phyloP scores from a whole-genome alignment of 106 monocot species.

The Hemerocallis citrina region DNA sequence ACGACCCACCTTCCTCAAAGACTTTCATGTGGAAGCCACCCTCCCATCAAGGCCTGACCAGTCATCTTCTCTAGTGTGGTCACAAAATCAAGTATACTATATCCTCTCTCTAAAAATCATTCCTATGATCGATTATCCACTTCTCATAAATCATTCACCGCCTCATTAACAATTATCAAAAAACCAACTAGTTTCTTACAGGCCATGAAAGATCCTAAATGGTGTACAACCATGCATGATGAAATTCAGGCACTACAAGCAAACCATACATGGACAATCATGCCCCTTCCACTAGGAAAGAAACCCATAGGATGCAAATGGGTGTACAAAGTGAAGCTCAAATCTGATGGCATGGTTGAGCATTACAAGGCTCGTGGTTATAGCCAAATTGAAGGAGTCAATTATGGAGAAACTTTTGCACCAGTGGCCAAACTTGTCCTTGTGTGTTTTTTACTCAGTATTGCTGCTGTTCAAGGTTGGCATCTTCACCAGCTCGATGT shows the following conservation, averaged over 20 bases:
- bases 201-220: no score
- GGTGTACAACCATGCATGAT: no score
- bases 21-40: no score
- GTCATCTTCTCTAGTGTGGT: neutral
- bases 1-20: no score
- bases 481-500: slow-evolving; percentile 7
- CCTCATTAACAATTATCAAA: neutral
- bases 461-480: neutral
- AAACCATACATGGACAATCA: no score
- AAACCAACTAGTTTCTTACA: no score
- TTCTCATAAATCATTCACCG: neutral
- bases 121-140: neutral
- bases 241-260: no score
- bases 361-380: neutral
- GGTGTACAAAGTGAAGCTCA: neutral
- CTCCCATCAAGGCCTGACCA: no score
- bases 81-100: neutral
- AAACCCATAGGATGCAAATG: no score
- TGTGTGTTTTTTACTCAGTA: neutral
- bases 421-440: neutral
- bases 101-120: neutral
- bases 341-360: neutral
- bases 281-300: no score
- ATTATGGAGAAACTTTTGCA: neutral
- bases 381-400: neutral